Conservation (phyloP, 352 stramenopile genomes). For the Phytopythium ostracodes region DNA sequence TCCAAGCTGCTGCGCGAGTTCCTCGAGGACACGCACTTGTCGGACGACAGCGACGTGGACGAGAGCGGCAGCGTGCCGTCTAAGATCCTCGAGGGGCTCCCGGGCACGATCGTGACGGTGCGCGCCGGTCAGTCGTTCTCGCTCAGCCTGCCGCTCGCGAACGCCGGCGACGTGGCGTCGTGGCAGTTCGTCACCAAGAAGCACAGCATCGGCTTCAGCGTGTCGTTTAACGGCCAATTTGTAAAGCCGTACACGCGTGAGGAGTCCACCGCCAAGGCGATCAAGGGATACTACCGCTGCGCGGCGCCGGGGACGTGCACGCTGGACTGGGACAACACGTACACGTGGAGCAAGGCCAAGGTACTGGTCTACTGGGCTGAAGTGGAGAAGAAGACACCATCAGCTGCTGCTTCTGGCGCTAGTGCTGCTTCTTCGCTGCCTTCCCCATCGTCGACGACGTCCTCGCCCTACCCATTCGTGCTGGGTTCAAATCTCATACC, state of each 20-base stretch:
- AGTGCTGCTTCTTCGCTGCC: background rate
- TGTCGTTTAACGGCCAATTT: slow-evolving; percentile 57
- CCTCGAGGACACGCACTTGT: slow-evolving; percentile 43
- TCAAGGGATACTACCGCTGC: slow-evolving; percentile 66
- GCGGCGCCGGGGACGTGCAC: slow-evolving; percentile 42
- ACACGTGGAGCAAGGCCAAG: slow-evolving; percentile 77
- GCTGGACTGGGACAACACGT: slow-evolving; percentile 81
- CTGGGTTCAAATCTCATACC: background rate
- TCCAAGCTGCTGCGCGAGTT: slow-evolving; percentile 59
- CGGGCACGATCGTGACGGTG: slow-evolving; percentile 63
- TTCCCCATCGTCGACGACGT: background rate
- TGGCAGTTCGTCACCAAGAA: slow-evolving; percentile 81
- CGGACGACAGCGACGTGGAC: slow-evolving; percentile 57
- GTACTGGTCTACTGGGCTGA: slow-evolving; percentile 75
- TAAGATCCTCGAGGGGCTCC: slow-evolving; percentile 49
- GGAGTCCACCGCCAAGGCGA: slow-evolving; percentile 48
- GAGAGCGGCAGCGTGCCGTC: slow-evolving; percentile 25
- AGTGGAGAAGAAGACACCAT: slow-evolving; percentile 31
- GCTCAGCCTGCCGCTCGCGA: slow-evolving; percentile 39
- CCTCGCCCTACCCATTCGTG: background rate
- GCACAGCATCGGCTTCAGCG: slow-evolving; percentile 78
- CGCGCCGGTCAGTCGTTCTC: slow-evolving; percentile 67
- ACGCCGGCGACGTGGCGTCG: slow-evolving; percentile 42
- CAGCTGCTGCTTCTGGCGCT: background rate
- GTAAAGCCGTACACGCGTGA: slow-evolving; percentile 67